Base-by-base conservation (phyloP, 2,329 filamentous ascomycete species). In the Plectosphaerella sp. region DNA sequence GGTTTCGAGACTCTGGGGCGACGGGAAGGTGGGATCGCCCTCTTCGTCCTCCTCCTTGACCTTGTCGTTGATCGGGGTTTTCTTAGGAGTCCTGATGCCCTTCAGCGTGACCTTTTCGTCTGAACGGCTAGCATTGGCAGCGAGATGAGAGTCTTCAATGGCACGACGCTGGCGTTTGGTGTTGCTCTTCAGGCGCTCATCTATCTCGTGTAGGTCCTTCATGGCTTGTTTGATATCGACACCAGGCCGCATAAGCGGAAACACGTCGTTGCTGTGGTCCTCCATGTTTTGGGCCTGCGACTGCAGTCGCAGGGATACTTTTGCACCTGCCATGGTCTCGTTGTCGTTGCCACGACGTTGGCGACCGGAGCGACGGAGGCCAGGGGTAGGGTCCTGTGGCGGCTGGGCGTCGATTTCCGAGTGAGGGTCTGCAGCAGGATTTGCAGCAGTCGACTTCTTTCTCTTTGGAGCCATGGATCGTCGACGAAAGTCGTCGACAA, bases 121-220 rank as follows among this genome's bases (percentile, higher is more conserved):
- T 28, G 28, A 25, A 9, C 16, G 22, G 6, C 24, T 18, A 7
- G 25, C 16, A 11, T 58, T 49, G 4, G 56, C 42, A 0, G 49
- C 37, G 5, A 73, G 52, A 5, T 67, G 58, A 5, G 73, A 76
- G 28, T 70, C 66, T 53, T 77, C 68, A 3, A 81, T 56, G n/a
- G 73, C 73, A 0, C 72, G 58, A 36, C 78, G 75, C 54, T 80
- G 76, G 20, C 63, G 67, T 52, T 75, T 75, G 10, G 72, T 70
- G 6, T 68, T 69, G 5, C 64, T 66, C 25, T 72, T 69, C 3
- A 81, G 60, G n/a, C 67, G 65, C 15, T 70, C 63, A 45, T 80
- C 78, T 75, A 80, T 79, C 57, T 75, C 67, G 5, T 67, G 71
- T 24, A 80, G 64, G n/a, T 70, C 67, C n/a, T 69, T 67, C 54